These are phyloP conservation scores for Simmondsia chinensis DNA, from an alignment of 148 eudicot species.

Conservation along the genomic window DNA sequence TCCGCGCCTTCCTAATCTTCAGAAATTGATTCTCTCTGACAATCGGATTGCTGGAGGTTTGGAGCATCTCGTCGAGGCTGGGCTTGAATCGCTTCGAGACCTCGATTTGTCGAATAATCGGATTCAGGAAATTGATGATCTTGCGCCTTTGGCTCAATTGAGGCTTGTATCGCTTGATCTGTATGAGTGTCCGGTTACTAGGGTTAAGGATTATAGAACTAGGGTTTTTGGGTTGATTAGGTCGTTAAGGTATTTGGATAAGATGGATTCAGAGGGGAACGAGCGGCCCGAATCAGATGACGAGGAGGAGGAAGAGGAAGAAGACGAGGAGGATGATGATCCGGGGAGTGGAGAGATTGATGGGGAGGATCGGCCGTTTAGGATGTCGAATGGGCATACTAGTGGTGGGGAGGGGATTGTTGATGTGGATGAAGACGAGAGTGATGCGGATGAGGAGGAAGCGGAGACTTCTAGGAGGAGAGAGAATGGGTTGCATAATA, in stretches of 20 bases:
- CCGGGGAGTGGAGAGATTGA: conserved; percentile 62
- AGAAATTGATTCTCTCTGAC: conserved; percentile 63
- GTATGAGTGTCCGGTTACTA: conserved; percentile 95
- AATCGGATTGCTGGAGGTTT: conserved; percentile 77
- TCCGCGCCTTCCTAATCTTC: conserved; percentile 51
- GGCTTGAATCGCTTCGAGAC: conserved; percentile 51
- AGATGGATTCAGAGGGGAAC: conserved; percentile 75
- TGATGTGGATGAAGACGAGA: conserved; percentile 77
- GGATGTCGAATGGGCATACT: conserved; percentile 34
- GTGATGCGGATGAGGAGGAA: conserved; percentile 83
- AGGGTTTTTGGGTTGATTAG: conserved; percentile 77
- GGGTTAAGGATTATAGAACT: conserved; percentile 73
- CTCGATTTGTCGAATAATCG: conserved; percentile 87
- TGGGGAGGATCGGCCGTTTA: conserved; percentile 22
- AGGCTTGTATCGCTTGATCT: conserved; percentile 77
- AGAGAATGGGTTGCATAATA: conserved; percentile 21
- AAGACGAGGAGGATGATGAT: conserved; percentile 48
- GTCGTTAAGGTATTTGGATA: conserved; percentile 84
- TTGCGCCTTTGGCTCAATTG: conserved; percentile 54
- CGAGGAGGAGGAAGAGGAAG: conserved; percentile 51
- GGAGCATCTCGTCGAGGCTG: conserved; percentile 61
- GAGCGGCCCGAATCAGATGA: conserved; percentile 81
- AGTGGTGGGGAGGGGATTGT: conserved; percentile 40
- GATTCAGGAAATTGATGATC: conserved; percentile 57
- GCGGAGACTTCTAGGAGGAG: conserved; percentile 28